Percentiles rank a stretch among this genome's conserved stretches.
Evolutionary conservation across 2,329 filamentous ascomycete species (phyloP).

Genomic region (Tothia fuscella): DNA sequence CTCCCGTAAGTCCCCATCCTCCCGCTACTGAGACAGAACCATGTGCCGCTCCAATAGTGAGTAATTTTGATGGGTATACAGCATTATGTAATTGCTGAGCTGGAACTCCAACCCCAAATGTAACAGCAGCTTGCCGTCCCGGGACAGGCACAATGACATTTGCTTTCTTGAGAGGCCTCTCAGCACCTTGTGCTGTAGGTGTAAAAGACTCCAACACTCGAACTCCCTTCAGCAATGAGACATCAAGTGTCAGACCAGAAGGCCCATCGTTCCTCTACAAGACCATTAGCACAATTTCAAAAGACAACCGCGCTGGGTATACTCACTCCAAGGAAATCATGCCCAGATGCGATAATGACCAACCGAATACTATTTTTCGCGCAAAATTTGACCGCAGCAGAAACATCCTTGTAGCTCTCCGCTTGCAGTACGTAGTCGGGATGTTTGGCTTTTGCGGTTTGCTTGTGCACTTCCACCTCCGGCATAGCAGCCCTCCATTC

Average conservation of each 20-base stretch:
- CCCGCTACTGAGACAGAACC: slow-evolving; percentile 19
- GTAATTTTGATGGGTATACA: background rate
- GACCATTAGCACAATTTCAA: too few species aligned
- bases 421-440: background rate
- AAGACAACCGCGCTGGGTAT: too few species aligned
- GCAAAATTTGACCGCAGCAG: slow-evolving; percentile 1
- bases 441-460: background rate
- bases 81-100: background rate
- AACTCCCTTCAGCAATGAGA: slow-evolving; percentile 2
- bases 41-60: slow-evolving; percentile 8
- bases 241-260: slow-evolving; percentile 3
- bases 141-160: slow-evolving; percentile 1
- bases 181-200: slow-evolving; percentile 1
- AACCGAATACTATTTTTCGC: slow-evolving; percentile 2
- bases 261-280: background rate
- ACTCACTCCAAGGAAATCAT: slow-evolving; percentile 7
- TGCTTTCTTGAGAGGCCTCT: background rate
- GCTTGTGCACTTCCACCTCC: background rate
- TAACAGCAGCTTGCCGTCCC: slow-evolving; percentile 3
- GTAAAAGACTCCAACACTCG: background rate
- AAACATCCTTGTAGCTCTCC: background rate
- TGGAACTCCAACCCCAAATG: background rate
- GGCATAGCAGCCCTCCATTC: background rate
- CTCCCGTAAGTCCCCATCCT: slow-evolving; percentile 18
- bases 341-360: slow-evolving; percentile 3